Base-by-base conservation (phyloP, 1,284 basidiomycete genomes). In the Trichosporon inkin region DNA sequence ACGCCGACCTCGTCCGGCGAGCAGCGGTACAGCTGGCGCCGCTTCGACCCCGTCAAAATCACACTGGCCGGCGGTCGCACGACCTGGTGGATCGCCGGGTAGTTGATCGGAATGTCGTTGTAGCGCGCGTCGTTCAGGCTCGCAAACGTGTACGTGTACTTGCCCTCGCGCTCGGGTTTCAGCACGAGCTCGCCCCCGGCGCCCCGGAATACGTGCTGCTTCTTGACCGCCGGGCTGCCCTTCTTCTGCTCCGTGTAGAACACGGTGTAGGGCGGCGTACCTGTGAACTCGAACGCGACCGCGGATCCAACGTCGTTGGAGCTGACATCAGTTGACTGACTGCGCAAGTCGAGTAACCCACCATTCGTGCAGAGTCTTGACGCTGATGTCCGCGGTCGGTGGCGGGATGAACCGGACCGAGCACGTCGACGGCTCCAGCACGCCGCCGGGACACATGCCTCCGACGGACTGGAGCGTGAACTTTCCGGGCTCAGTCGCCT, bases 271-370 rank as follows among this genome's bases (percentile, higher is more conserved):
- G 95, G 95, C 35, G 93, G 88, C 1, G 86, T 88, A 19, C 95
- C 95, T 41, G 88, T 89, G 47, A 98, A 82, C 53, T 93, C 85
- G 49, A 97, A 85, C 13, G 88, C 85, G 6, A 90, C 91, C 24
- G 88, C 88, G 54, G 95, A 88, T 10, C 95, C 95, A 24, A 90
- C 93, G 67, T 97, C 92, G 13, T 93, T 92, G 36, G 92, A 92
- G 74, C 44, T 49, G 44, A 14, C 1, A 22, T 49, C 28, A 49
- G 44, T 49, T 49, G 20, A 14, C 6, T 17, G 44, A 10, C 6
- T 10, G 10, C 17, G 17, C 17, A 44, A 44, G n/a, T n/a, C n/a
- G n/a, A n/a, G n/a, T n/a, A n/a, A n/a, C 44, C 28, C 16, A 49
- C 44, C 91, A 92, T 80, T 93, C 95, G 68, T 94, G 89, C 66